Percentiles rank a stretch among this genome's conserved stretches.
Conservation (phyloP, 2,329 filamentous ascomycete species). For the Botrytis deweyae region DNA sequence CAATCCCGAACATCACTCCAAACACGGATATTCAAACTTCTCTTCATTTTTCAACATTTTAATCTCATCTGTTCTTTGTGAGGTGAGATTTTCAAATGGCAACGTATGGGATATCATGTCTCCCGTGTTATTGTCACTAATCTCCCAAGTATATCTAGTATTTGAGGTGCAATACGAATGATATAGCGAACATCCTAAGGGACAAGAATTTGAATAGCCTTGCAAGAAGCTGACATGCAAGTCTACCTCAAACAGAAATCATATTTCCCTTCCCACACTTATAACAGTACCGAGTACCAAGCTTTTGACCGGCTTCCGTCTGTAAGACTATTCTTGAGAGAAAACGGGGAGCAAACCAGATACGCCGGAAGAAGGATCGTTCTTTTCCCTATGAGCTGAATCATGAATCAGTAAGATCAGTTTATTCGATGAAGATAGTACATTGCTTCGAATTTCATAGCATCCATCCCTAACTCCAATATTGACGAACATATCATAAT, state of each 20-base stretch:
- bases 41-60: neutral
- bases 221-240: neutral
- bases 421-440: neutral
- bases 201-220: neutral
- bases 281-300: no score
- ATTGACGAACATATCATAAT: neutral
- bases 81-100: neutral
- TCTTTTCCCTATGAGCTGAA: neutral
- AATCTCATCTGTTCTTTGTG: neutral
- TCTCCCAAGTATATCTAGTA: neutral
- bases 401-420: neutral
- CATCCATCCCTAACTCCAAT: neutral
- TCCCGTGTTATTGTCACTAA: neutral
- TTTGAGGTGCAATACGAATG: no score
- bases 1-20: neutral
- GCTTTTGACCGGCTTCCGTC: neutral
- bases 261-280: neutral
- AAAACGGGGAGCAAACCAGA: neutral
- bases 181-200: neutral
- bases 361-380: neutral
- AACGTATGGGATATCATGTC: neutral
- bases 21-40: neutral
- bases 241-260: neutral
- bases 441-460: neutral
- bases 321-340: neutral